A percentile compares a stretch with the other conserved stretches of the same genome.
Evolutionary conservation across 2,329 filamentous ascomycete species (phyloP).

Genomic region (Fusarium chaquense): DNA sequence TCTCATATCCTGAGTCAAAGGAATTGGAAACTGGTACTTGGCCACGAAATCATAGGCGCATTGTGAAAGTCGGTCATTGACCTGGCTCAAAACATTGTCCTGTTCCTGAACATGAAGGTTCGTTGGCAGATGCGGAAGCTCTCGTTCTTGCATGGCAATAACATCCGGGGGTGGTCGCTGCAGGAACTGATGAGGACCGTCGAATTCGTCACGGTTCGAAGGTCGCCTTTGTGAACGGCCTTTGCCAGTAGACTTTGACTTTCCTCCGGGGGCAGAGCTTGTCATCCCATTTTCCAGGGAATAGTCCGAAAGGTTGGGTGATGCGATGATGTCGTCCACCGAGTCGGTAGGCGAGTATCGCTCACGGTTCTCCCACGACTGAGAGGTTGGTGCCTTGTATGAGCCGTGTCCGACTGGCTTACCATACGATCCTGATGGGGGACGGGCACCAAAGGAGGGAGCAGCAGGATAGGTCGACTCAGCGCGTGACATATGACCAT

Average conservation of each 20-base stretch:
- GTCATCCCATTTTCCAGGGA: conserved; percentile 65
- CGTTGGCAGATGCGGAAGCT: conserved; percentile 84
- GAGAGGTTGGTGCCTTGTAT: conserved; percentile 57
- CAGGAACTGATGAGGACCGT: conserved; percentile 86
- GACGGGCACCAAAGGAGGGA: conserved; percentile 58
- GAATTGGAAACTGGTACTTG: conserved; percentile 91
- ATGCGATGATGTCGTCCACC: conserved; percentile 69
- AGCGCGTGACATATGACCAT: conserved; percentile 54
- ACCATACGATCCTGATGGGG: conserved; percentile 56
- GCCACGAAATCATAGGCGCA: conserved; percentile 92
- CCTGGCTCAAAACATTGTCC: conserved; percentile 81
- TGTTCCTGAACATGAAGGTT: conserved; percentile 87
- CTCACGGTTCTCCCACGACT: conserved; percentile 62
- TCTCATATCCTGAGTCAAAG: conserved; percentile 83
- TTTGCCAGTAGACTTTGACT: conserved; percentile 62
- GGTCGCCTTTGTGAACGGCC: conserved; percentile 73
- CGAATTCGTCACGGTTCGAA: conserved; percentile 89
- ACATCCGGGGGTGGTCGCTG: conserved; percentile 77
- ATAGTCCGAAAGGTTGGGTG: conserved; percentile 71
- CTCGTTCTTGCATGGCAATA: conserved; percentile 80
- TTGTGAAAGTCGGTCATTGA: conserved; percentile 86
- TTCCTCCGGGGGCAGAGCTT: conserved; percentile 55
- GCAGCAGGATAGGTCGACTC: conserved; percentile 56
- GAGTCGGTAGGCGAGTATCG: conserved; percentile 69
- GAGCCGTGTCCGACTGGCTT: conserved; percentile 51